Base-by-base conservation (phyloP, 352 stramenopile genomes). In the Phytophthora fragariae region DNA sequence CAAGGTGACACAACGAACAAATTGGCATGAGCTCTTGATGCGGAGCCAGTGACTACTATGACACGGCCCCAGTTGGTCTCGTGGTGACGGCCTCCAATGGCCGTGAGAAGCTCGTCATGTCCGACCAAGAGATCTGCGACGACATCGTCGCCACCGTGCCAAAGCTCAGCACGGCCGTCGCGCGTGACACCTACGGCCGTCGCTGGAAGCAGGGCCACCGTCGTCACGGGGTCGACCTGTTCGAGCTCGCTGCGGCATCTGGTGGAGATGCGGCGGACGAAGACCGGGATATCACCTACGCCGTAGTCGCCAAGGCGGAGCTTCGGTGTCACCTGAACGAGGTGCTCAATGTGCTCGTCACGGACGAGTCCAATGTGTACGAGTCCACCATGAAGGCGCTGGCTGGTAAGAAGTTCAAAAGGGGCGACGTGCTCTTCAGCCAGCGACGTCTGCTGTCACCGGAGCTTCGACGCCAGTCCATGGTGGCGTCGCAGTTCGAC, bases 281-380 rank as follows among this genome's bases (percentile, higher is more conserved):
- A 49, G 75, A 82, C 55, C 66, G 67, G 11, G 70, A 81, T 61
- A 73, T 90, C 37, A 74, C 73, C 12, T 81, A 90, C 63, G 80
- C 83, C 11, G 53, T 88, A 14, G 70, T 90, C 19, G 78, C 76
- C 63, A 83, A 85, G 61, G 76, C 73, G 15, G 76, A 87, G 59
- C 67, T 90, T 12, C 64, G 65, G 4, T 88, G 80, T 59, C 83
- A 90, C 58, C 37, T 90, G 56, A 90, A 90, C 64, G 83, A 90
- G 50, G 81, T 88, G 57, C 68, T 90, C 49, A 88, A 82, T 54
- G 75, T 87, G 50, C 65, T 91, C 3, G 70, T 85, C 15, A 73
- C 77, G 12, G 73, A 70, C 35, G 70, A 87, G 39, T 82, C 81
- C 35, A 66, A 68, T 53, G 67, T 72, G 41, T 87, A 87, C 70